Evolutionary conservation across 371 early-diverging fungal genomes (phyloP).

Genomic region (Mortierella sp.): DNA sequence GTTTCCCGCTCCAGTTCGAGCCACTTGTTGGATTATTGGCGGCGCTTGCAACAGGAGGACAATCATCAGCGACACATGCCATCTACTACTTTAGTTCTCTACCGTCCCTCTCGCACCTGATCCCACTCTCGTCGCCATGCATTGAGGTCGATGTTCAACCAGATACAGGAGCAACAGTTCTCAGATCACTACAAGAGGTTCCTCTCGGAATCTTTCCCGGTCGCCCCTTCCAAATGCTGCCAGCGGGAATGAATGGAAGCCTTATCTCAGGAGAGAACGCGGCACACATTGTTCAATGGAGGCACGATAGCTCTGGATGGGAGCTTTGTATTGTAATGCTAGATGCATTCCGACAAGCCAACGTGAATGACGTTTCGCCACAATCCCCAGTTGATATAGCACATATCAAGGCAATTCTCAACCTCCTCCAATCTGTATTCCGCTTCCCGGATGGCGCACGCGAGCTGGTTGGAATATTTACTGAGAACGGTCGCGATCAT

Average conservation of each 20-base stretch:
- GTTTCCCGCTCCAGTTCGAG: slow-evolving; percentile 42
- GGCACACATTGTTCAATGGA: slow-evolving; percentile 45
- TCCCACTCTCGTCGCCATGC: slow-evolving; percentile 22
- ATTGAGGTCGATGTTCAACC: slow-evolving; percentile 33
- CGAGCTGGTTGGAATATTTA: slow-evolving; percentile 17
- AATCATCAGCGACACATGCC: slow-evolving; percentile 29
- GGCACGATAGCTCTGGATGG: slow-evolving; percentile 43
- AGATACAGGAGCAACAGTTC: slow-evolving; percentile 26
- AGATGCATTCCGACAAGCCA: slow-evolving; percentile 29
- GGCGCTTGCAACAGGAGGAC: slow-evolving; percentile 40
- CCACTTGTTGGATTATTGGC: slow-evolving; percentile 31
- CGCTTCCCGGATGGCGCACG: slow-evolving; percentile 17
- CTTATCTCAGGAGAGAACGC: slow-evolving; percentile 43
- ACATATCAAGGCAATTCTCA: slow-evolving; percentile 32
- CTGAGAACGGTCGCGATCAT: slow-evolving; percentile 3
- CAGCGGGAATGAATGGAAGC: slow-evolving; percentile 28
- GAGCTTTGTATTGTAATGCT: slow-evolving; percentile 24
- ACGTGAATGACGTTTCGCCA: slow-evolving; percentile 6
- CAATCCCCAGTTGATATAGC: slow-evolving; percentile 14
- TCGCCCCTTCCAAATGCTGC: slow-evolving; percentile 32
- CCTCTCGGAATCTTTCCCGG: slow-evolving; percentile 33
- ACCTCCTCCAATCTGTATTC: slow-evolving; percentile 26
- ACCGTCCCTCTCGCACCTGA: slow-evolving; percentile 36
- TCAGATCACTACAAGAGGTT: slow-evolving; percentile 23
- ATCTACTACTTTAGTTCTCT: slow-evolving; percentile 28